Evolutionary conservation across 192 early-diverging fungal species (phyloP), one percentile per base, ranked within the genome.

Genomic region (Helicostylum pulchrum): DNA sequence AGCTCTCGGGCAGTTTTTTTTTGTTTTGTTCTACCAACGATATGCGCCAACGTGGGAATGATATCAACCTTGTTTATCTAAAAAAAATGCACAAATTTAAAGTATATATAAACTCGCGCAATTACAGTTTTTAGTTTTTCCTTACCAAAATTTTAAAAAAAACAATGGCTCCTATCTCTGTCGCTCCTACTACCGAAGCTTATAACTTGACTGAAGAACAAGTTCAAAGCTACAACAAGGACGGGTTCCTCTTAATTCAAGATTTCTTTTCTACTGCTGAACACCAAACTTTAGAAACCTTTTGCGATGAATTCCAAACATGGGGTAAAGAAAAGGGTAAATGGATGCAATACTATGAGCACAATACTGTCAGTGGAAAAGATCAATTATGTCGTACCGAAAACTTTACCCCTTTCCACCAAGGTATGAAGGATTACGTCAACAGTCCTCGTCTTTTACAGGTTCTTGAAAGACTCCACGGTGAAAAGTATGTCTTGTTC

Each of bases 321-420:
- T 83, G 80, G 85, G 76, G 75, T 17, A 71, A 82, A 14, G 65
- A 67, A 32, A 80, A 80, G 2, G 78, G 77, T 2, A 86, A 84
- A 43, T 86, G 83, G 80, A 86, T 86, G 85, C 79, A 84, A 67
- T 86, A 84, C 68, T 84, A 86, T 64, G 85, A 86, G 66, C 63
- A 54, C 19, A 84, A 82, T 70, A 75, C 70, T 34, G 36, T 32
- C 10, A 79, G 76, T 19, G 69, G 67, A 23, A 63, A 71, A n/a
- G 77, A 68, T 31, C 76, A 77, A 49, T 78, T 86, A 5, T 86
- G 85, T 56, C 80, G 85, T 54, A 86, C 83, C 1, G 83, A 84
- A 42, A 84, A 84, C 60, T 86, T 86, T 55, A 84, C 83, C 1
- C 85, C 85, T 7, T 84, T 75, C 60, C 77, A 74, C 54, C 54